phyloP scores from a whole-genome alignment of 352 stramenopile genomes.

The Phytophthora podocarpi region DNA sequence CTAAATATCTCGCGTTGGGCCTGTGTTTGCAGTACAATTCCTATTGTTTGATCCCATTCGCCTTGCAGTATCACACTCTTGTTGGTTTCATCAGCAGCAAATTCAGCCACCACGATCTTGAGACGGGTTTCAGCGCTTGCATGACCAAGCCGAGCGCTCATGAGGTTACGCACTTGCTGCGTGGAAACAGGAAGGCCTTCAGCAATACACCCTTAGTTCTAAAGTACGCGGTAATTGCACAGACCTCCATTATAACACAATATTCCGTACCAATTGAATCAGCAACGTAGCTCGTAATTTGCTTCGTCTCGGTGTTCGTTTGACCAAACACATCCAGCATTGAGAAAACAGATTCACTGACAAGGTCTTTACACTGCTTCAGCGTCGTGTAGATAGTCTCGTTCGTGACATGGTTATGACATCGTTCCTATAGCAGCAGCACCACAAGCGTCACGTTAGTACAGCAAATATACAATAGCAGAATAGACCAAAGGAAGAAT shows the following conservation, averaged over 20 bases:
- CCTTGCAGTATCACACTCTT: not conserved
- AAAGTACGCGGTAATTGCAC: not conserved
- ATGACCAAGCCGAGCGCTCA: too few species aligned
- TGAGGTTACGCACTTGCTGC: not conserved
- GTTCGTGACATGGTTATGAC: not conserved
- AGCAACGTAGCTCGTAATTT: not conserved
- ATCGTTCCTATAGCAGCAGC: not conserved
- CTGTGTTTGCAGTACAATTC: not conserved
- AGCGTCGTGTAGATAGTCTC: not conserved
- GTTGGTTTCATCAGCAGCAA: not conserved
- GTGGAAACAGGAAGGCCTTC: not conserved
- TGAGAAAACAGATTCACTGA: not conserved
- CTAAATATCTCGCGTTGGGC: not conserved
- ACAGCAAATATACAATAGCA: too few species aligned
- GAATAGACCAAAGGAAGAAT: too few species aligned
- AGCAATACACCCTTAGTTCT: not conserved
- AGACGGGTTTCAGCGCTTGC: not conserved
- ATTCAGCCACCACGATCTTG: not conserved
- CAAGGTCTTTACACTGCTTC: not conserved
- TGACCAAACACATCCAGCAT: not conserved
- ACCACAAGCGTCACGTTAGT: too few species aligned
- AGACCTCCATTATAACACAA: not conserved
- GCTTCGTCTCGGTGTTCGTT: not conserved
- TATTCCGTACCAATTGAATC: not conserved
- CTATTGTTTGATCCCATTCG: not conserved